Percentiles rank a stretch among this genome's conserved stretches.
phyloP scores from a whole-genome alignment of 139 green algal species.

The Chlamydomonas applanata region DNA sequence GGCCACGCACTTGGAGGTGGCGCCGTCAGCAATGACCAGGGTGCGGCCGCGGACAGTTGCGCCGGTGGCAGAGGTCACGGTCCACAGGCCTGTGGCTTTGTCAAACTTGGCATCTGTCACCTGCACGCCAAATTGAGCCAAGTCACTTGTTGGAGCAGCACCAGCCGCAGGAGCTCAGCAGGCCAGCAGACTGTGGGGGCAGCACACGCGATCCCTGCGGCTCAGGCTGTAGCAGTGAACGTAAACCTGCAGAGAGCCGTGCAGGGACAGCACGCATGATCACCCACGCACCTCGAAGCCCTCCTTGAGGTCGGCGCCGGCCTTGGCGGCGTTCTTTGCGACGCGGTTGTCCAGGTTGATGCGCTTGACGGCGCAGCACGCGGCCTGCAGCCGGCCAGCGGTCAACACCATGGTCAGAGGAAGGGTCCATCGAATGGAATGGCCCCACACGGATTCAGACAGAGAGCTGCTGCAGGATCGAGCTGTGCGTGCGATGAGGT shows the following conservation, averaged over 20 bases:
- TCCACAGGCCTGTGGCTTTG: slow-evolving; percentile 73
- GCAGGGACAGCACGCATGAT: not conserved
- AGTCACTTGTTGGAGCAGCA: too few species aligned
- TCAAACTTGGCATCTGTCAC: slow-evolving; percentile 68
- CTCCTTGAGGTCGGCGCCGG: slow-evolving; percentile 81
- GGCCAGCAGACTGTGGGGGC: too few species aligned
- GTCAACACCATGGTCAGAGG: too few species aligned
- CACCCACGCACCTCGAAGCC: slow-evolving; percentile 72
- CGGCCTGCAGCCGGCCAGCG: slow-evolving; percentile 38
- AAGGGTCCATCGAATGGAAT: too few species aligned
- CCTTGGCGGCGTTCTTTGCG: slow-evolving; percentile 45
- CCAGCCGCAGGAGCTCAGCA: too few species aligned
- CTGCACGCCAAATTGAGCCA: not conserved
- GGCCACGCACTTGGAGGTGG: slow-evolving; percentile 57
- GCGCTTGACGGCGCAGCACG: slow-evolving; percentile 80
- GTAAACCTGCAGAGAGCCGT: not conserved
- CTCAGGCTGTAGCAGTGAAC: too few species aligned
- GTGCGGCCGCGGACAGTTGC: slow-evolving; percentile 48
- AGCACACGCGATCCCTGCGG: too few species aligned
- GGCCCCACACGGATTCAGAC: too few species aligned
- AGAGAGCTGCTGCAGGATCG: too few species aligned
- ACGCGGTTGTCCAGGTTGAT: slow-evolving; percentile 83
- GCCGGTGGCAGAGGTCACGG: slow-evolving; percentile 59
- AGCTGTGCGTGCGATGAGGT: too few species aligned
- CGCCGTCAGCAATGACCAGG: slow-evolving; percentile 85